Evolutionary conservation across 1,139 yeast genomes (phyloP), one percentile per base, ranked within the genome.

Genomic region (Pichia kudriavzevii): DNA sequence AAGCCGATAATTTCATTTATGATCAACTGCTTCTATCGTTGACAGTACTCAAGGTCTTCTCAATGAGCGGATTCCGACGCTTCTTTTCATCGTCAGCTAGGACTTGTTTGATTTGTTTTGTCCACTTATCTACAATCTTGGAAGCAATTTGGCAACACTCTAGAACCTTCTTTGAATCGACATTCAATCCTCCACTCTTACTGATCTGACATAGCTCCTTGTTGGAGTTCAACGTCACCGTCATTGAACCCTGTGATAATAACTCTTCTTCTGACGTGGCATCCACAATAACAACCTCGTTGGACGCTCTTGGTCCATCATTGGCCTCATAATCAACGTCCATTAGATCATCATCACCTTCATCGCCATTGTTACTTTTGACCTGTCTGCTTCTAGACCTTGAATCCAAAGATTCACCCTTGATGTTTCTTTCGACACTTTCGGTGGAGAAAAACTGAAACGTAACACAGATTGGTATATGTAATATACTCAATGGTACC

Each of bases 381-480:
- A 23, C 17, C 10, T 15, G 24, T 6, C 18, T 32, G 7, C 15
- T 20, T 12, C 21, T 26, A 13, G n/a, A n/a, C n/a, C 9, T 19
- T 6, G 9, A n/a, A 3, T 7, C 11, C 40, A 67, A 67, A 24
- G 63, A 56, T 19, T 70, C 77, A 35, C 85, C 84, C 53, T 80
- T 80, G 44, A 80, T 71, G 44, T 78, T 79, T 50, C 75, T 76
- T 47, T 77, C 88, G 32, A 69, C 58, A 30, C 69, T 75, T 32
- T 63, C 62, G 4, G 83, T 80, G 49, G 81, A 79, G 63, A 75
- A 85, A 53, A 91, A 83, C 26, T 87, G 79, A 60, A 83, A 87
- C 0, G 95, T 80, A n/a, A 87, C 76, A 58, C 95, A 85, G 31
- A 91, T 72, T 2, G 98, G 98, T 3, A 85, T 73, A 55, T 91